Evolutionary conservation across 441 rosid genomes (phyloP).

Genomic region (Mallotus japonicus): DNA sequence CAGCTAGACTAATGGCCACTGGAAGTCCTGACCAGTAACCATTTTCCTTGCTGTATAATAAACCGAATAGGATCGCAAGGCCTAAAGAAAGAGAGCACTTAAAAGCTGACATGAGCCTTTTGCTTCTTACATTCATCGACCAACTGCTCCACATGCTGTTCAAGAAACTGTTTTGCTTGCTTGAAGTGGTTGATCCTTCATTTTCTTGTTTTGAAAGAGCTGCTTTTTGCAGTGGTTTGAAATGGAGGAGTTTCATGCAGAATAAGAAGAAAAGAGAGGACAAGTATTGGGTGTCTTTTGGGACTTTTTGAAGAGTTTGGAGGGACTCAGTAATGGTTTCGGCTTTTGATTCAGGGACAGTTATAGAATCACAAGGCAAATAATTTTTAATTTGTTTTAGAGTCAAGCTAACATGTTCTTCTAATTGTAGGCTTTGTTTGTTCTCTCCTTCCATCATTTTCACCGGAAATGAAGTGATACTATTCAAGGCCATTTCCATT

Average conservation of each 20-base stretch:
- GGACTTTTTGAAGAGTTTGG: slow-evolving; percentile 47
- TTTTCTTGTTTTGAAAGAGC: background rate
- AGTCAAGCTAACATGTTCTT: slow-evolving; percentile 41
- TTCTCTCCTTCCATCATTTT: slow-evolving; percentile 31
- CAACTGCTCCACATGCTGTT: slow-evolving; percentile 25
- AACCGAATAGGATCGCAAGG: slow-evolving; percentile 61
- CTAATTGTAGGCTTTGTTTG: slow-evolving; percentile 39
- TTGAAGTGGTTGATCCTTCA: slow-evolving; percentile 18
- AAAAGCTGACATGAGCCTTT: slow-evolving; percentile 51
- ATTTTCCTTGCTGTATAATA: slow-evolving; percentile 58
- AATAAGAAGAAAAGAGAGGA: slow-evolving; percentile 71
- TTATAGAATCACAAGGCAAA: slow-evolving; percentile 32
- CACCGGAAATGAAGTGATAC: slow-evolving; percentile 36
- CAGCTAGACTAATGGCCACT: slow-evolving; percentile 60
- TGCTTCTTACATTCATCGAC: slow-evolving; percentile 26
- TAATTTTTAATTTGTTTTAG: slow-evolving; percentile 38
- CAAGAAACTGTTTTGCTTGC: slow-evolving; percentile 20
- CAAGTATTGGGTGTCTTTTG: slow-evolving; percentile 45
- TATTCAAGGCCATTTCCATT: slow-evolving; percentile 68
- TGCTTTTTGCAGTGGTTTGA: slow-evolving; percentile 38
- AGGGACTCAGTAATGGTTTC: slow-evolving; percentile 34
- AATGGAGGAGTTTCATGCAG: slow-evolving; percentile 57
- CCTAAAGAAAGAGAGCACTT: slow-evolving; percentile 70
- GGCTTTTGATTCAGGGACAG: slow-evolving; percentile 54
- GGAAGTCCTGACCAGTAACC: slow-evolving; percentile 85